These are phyloP conservation scores for Trichoderma harzianum DNA, from an alignment of 2,329 filamentous ascomycete genomes.

Conservation along the genomic window DNA sequence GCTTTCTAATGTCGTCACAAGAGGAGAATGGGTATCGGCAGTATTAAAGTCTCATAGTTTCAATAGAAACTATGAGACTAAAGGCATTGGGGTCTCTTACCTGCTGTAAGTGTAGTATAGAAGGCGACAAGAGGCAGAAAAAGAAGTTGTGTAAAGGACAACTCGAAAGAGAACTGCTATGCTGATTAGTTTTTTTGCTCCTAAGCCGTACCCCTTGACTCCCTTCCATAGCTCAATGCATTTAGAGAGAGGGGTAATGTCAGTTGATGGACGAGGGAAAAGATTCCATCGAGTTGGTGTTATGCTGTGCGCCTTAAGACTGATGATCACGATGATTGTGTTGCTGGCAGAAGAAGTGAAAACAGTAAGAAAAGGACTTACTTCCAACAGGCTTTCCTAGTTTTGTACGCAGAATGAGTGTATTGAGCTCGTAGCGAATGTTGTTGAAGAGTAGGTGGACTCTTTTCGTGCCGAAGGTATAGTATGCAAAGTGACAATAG, in stretches of 20 bases:
- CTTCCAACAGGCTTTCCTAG: neutral
- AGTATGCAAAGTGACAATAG: neutral
- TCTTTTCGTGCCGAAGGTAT: neutral
- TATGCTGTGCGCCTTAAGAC: neutral
- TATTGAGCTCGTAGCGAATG: neutral
- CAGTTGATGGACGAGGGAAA: neutral
- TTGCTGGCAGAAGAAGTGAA: neutral
- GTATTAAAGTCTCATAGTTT: too few species aligned
- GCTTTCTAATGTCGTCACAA: neutral
- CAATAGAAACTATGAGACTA: neutral
- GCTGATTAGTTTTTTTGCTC: neutral
- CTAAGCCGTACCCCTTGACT: too few species aligned
- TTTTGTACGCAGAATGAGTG: neutral
- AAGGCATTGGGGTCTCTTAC: neutral
- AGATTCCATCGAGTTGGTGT: neutral
- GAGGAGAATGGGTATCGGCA: neutral
- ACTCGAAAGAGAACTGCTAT: neutral
- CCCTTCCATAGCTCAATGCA: neutral
- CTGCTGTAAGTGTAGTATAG: neutral
- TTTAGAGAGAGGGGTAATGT: neutral
- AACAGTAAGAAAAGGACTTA: neutral
- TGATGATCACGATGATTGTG: neutral
- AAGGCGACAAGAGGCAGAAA: neutral
- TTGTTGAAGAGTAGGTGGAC: neutral
- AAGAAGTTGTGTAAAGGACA: neutral